These are phyloP conservation scores for Citrullus amarus DNA, from an alignment of 306 rosid species.

Conservation along the genomic window DNA sequence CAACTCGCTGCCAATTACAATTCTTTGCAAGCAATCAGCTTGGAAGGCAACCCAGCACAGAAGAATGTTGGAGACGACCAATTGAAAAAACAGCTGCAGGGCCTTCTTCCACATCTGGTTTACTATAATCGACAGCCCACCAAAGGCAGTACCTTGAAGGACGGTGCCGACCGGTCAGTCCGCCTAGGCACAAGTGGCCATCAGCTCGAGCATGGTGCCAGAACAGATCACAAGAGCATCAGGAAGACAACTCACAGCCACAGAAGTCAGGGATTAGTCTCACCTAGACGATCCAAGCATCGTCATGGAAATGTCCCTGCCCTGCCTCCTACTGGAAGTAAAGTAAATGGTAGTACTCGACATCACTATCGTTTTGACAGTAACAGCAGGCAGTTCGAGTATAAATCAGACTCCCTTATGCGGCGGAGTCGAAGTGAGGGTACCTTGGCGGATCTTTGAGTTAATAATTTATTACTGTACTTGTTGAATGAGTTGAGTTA, in stretches of 20 bases:
- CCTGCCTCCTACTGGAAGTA: slow-evolving; percentile 48
- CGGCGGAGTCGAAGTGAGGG: slow-evolving; percentile 80
- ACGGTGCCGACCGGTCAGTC: slow-evolving; percentile 47
- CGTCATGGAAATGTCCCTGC: slow-evolving; percentile 20
- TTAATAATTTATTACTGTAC: background rate
- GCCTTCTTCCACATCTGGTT: slow-evolving; percentile 83
- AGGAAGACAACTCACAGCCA: slow-evolving; percentile 50
- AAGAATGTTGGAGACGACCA: slow-evolving; percentile 96
- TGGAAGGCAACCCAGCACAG: slow-evolving; percentile 91
- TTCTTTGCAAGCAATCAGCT: slow-evolving; percentile 77
- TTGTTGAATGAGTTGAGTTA: background rate
- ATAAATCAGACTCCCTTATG: slow-evolving; percentile 24
- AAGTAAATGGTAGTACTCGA: slow-evolving; percentile 26
- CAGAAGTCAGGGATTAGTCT: slow-evolving; percentile 24
- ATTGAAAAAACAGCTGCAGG: slow-evolving; percentile 70
- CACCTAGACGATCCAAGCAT: slow-evolving; percentile 32
- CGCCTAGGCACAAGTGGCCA: slow-evolving; percentile 51
- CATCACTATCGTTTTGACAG: slow-evolving; percentile 22
- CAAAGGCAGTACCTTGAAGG: slow-evolving; percentile 49
- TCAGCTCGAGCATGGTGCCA: slow-evolving; percentile 57
- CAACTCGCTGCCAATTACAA: slow-evolving; percentile 91
- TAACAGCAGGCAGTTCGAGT: slow-evolving; percentile 23
- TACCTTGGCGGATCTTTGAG: slow-evolving; percentile 48
- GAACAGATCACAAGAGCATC: slow-evolving; percentile 55
- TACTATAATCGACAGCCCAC: slow-evolving; percentile 60